Base-by-base conservation (phyloP, 441 rosid genomes). In the Geranium incanum region DNA sequence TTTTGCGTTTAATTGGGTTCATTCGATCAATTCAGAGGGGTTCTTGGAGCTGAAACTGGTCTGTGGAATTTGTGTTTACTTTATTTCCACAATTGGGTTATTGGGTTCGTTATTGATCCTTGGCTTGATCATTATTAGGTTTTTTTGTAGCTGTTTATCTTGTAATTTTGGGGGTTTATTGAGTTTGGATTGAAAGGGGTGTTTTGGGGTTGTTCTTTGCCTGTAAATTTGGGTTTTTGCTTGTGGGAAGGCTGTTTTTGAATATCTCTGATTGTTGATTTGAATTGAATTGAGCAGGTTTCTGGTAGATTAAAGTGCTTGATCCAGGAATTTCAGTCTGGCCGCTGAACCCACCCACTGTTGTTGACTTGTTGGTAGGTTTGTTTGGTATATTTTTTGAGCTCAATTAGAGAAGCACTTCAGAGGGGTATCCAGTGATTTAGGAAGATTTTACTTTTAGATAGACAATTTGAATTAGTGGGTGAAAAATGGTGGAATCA, bases 401-500 rank as follows among this genome's bases (percentile, higher is more conserved):
- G 81, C 37, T 67, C 1, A 68, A 28, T 55, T 63, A 16, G 66
- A 36, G n/a, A 36, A 75, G 75, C 33, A 76, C 37, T 28, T 59
- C 66, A 4, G 15, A 19, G 52, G 70, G 68, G 69, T 71, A 41
- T 21, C 21, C 21, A 55, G 55, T 72, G 18, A 9, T 69, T 39
- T 60, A 71, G 64, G 45, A 36, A 7, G 60, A 36, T 64, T 66
- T 2, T 69, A 60, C 57, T 1, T 71, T 66, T 52, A 75, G 71
- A 41, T 70, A 66, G 55, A 16, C 68, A 71, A 64, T 28, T 28
- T 28, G 33, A 28, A 28, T 28, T 28, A 28, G 33, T 28, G 33
- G 33, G 33, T 28, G 33, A 59, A 84, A 71, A 72, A 93, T 93
- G 98, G 88, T 72, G 76, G 94, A 88, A 69, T 89, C 95, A 19